A percentile compares a stretch with the other conserved stretches of the same genome.
Conservation (phyloP, 1,284 basidiomycete genomes). For the Peniophora sp. region DNA sequence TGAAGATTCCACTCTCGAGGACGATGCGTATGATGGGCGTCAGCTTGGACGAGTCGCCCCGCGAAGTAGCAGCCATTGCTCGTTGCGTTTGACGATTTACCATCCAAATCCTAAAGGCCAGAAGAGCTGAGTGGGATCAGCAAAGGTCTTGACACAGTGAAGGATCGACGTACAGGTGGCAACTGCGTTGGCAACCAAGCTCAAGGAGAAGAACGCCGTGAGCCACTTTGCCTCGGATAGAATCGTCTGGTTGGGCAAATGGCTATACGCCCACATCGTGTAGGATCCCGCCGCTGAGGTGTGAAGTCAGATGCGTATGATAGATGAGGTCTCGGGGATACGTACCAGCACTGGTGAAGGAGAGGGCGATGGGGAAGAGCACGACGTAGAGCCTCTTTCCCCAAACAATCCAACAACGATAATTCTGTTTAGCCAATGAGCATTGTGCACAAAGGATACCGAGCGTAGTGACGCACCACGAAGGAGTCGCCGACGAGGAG, state of each 20-base stretch:
- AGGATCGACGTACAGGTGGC: constrained; percentile 10
- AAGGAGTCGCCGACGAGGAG: constrained; percentile 12
- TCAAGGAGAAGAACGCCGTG: constrained; percentile 10
- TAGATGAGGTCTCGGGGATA: neutral
- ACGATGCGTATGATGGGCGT: constrained; percentile 11
- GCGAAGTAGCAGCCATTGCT: neutral
- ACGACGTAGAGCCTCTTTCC: constrained; percentile 11
- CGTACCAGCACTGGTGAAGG: constrained; percentile 9
- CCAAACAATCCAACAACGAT: constrained; percentile 15
- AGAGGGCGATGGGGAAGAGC: constrained; percentile 8
- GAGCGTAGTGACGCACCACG: constrained; percentile 6
- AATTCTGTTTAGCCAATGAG: constrained; percentile 6
- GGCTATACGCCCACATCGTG: constrained; percentile 3
- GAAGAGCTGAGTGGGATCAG: constrained; percentile 6
- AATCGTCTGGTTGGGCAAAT: neutral
- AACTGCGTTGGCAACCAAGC: constrained; percentile 11
- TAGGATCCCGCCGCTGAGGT: constrained; percentile 3
- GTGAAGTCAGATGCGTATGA: neutral
- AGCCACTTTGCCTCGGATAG: constrained; percentile 7
- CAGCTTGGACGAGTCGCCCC: constrained; percentile 1
- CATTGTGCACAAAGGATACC: neutral
- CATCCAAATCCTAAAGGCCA: constrained; percentile 12
- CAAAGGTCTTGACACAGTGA: neutral
- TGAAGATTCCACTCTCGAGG: constrained; percentile 12
- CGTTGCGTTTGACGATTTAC: constrained; percentile 5